Evolutionary conservation across 495 filamentous ascomycete species (phyloP).

Genomic region (Penicillium pulvis): DNA sequence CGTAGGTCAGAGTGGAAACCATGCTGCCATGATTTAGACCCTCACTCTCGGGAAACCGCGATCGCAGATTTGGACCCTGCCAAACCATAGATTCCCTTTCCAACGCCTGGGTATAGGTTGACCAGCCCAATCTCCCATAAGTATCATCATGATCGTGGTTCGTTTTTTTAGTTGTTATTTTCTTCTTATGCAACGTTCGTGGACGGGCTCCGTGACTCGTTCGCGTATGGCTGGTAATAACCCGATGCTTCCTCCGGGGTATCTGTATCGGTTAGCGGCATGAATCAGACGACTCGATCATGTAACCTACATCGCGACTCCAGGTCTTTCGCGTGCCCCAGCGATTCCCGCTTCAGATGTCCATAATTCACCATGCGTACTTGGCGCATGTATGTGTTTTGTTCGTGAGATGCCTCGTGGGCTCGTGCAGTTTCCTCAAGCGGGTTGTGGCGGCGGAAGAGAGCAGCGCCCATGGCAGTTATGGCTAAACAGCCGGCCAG

Average conservation of each 20-base stretch:
- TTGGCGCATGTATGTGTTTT: conserved; percentile 42
- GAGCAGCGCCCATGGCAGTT: conserved; percentile 37
- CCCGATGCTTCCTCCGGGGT: conserved; percentile 14
- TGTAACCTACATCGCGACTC: conserved; percentile 38
- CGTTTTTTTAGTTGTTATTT: background rate
- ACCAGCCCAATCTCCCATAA: background rate
- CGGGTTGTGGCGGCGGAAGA: conserved; percentile 37
- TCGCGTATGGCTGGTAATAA: conserved; percentile 15
- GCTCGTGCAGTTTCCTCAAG: conserved; percentile 13
- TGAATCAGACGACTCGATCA: background rate
- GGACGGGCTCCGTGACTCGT: background rate
- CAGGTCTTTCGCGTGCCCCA: conserved; percentile 24
- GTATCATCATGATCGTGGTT: conserved; percentile 9
- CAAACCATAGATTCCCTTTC: conserved; percentile 1
- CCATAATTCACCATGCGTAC: conserved; percentile 39
- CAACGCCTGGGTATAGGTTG: background rate
- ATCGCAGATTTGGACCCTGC: conserved; percentile 2
- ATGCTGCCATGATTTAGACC: background rate
- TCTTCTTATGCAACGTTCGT: conserved; percentile 7
- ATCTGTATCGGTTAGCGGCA: conserved; percentile 11
- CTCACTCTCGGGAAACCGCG: background rate
- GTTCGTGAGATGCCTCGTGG: conserved; percentile 30
- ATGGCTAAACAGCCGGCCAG: conserved; percentile 40
- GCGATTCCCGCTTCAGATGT: conserved; percentile 29
- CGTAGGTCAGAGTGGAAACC: background rate